Percentiles rank a stretch among this genome's conserved stretches.
phyloP scores from a whole-genome alignment of 1,139 yeast genomes.

The Geotrichum aggregatum region DNA sequence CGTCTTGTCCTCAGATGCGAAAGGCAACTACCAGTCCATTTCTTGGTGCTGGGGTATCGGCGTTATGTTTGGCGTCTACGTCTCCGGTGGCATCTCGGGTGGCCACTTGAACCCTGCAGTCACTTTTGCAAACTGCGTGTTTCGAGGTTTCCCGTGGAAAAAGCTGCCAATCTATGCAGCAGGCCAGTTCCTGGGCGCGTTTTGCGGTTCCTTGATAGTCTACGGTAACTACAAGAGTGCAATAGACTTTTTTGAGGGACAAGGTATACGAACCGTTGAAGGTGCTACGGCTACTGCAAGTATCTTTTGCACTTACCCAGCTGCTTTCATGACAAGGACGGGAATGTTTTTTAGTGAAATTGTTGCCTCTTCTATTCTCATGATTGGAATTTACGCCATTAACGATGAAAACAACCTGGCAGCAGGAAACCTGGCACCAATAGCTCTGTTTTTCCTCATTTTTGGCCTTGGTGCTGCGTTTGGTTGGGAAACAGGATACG shows the following conservation, averaged over 20 bases:
- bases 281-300: slow-evolving; percentile 39
- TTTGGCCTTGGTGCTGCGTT: slow-evolving; percentile 45
- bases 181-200: slow-evolving; percentile 34
- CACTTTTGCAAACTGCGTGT: slow-evolving; percentile 33
- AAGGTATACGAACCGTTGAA: slow-evolving; percentile 31
- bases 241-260: slow-evolving; percentile 33
- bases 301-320: slow-evolving; percentile 47
- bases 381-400: slow-evolving; percentile 46
- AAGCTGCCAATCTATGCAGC: slow-evolving; percentile 32
- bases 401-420: slow-evolving; percentile 49
- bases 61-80: slow-evolving; percentile 45
- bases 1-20: slow-evolving; percentile 36
- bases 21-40: slow-evolving; percentile 44
- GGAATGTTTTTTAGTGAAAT: slow-evolving; percentile 48
- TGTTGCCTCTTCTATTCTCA: slow-evolving; percentile 44
- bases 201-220: slow-evolving; percentile 33
- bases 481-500: slow-evolving; percentile 51
- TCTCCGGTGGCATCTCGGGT: slow-evolving; percentile 35
- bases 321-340: slow-evolving; percentile 40
- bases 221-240: slow-evolving; percentile 35
- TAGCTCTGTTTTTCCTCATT: slow-evolving; percentile 44
- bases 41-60: slow-evolving; percentile 51
- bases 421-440: slow-evolving; percentile 45
- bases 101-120: slow-evolving; percentile 39
- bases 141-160: slow-evolving; percentile 35